Base-by-base conservation (phyloP, 2,329 filamentous ascomycete species). In the Pseudogymnoascus sp. region DNA sequence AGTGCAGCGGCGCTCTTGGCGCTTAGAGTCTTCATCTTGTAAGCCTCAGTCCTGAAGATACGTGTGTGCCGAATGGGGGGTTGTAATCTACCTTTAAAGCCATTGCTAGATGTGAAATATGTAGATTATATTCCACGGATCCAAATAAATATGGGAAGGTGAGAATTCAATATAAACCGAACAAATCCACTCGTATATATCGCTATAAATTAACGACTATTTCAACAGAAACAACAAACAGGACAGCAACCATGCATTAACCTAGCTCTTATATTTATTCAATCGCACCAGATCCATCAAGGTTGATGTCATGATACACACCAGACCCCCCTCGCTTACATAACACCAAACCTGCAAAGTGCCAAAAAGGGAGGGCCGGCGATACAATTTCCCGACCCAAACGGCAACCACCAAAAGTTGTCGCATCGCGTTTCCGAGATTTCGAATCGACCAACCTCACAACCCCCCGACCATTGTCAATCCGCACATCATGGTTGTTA, bases 1-100 rank as follows among this genome's bases (percentile, higher is more conserved):
- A 99, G 82, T 57, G 90, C 89, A 0, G 90, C 88, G 0, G 94
- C 94, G 65, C 91, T 90, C 75, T 94, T 91, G 41, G 93, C 87
- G 8, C 87, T 88, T 25, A 99, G 82, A 25, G 91, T 96, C 91
- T 95, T 60, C 8, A 41, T 20, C n/a, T 3, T 41, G 47, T 32
- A 34, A 60, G 58, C 37, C n/a, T 37, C n/a, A 6, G 34, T 14
- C 22, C 9, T 18, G 38, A 57, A 32, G 20, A 32, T n/a, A 12
- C 4, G 20, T 11, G 59, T 18, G 22, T 12, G 22, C 25, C 1
- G 8, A 16, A 14, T 6, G 18, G 39, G 4, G 2, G 35, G 16
- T 5, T 37, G 28, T 39, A 41, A 18, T 30, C 28, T 18, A 62
- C 61, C 61, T 62, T 61, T 12, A 62, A 22, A n/a, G 59, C 59